Evolutionary conservation across 106 monocot species (phyloP), one percentile per base, ranked within the genome.

Genomic region (Dactylorhiza incarnata): DNA sequence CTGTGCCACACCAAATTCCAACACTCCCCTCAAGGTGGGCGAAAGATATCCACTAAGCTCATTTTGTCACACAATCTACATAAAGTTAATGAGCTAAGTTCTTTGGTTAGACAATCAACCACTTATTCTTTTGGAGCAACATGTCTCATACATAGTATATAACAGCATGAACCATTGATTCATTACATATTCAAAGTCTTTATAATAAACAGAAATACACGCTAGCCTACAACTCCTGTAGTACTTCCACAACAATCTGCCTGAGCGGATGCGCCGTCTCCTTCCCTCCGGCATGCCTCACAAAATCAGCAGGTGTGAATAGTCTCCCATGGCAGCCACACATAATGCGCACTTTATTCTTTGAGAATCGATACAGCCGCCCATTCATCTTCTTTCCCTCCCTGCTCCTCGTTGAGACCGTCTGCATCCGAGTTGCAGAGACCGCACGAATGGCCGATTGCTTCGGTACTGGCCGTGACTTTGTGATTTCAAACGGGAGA

Each of bases 301-400:
- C 81, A 46, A 91, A 91, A 70, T 77, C 87, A 7, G 76, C 74
- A 16, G 87, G 83, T 37, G 90, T 72, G 74, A 91, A 87, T 14
- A 58, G 74, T 15, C 11, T 82, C 13, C 87, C 81, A 47, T 85
- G 90, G 74, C 90, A 91, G 25, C 19, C 29, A 10, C 65, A 65
- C 12, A 85, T 16, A 16, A 90, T 85, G 56, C 68, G 75, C 6
- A 87, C 78, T 63, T 83, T 83, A 16, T 73, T 45, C 25, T 65
- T 51, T 6, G 66, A 49, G 54, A 74, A 82, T 72, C 75, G 49
- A 80, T 82, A 81, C 49, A 87, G 50, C 47, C 76, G 77, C 3
- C 90, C 90, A 4, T 48, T 62, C 23, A 87, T 77, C 15, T 80
- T 81, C 48, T 19, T 80, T 22, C 78, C 85, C 7, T 77, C 85